These are phyloP conservation scores for Peronospora belbahrii DNA, from an alignment of 352 stramenopile species.

Conservation along the genomic window DNA sequence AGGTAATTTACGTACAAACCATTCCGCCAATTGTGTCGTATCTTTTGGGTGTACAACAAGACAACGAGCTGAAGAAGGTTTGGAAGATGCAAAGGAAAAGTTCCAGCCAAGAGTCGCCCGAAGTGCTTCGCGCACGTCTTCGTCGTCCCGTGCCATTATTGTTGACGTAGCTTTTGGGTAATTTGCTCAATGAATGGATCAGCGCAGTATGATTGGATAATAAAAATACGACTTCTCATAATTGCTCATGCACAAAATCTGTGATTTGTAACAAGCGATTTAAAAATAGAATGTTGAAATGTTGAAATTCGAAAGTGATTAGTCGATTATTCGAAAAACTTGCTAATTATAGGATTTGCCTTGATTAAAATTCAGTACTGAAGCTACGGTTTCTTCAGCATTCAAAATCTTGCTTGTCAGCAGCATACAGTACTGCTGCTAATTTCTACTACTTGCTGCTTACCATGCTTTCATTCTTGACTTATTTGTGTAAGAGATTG, in stretches of 20 bases:
- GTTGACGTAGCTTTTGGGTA: slow-evolving; percentile 11
- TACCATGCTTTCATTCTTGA: no score
- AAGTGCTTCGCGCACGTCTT: slow-evolving; percentile 35
- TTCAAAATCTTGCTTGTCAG: no score
- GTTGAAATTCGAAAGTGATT: no score
- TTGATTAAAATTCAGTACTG: no score
- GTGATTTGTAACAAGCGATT: neutral
- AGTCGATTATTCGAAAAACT: no score
- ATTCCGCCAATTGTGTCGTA: slow-evolving; percentile 28
- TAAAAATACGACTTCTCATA: neutral
- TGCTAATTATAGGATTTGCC: no score
- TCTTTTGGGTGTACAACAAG: slow-evolving; percentile 36
- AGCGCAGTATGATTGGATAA: slow-evolving; percentile 13
- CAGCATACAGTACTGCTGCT: no score
- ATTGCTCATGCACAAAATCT: no score
- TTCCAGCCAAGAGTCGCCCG: slow-evolving; percentile 30
- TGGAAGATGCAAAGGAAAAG: slow-evolving; percentile 43
- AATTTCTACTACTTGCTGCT: no score
- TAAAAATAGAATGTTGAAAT: no score
- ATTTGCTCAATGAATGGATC: neutral
- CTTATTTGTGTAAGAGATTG: no score
- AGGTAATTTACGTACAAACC: slow-evolving; percentile 34
- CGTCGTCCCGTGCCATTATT: slow-evolving; percentile 15
- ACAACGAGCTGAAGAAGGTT: slow-evolving; percentile 36
- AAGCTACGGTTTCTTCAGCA: no score